Base-by-base conservation (phyloP, 2,329 filamentous ascomycete species). In the Penicillium italicum region DNA sequence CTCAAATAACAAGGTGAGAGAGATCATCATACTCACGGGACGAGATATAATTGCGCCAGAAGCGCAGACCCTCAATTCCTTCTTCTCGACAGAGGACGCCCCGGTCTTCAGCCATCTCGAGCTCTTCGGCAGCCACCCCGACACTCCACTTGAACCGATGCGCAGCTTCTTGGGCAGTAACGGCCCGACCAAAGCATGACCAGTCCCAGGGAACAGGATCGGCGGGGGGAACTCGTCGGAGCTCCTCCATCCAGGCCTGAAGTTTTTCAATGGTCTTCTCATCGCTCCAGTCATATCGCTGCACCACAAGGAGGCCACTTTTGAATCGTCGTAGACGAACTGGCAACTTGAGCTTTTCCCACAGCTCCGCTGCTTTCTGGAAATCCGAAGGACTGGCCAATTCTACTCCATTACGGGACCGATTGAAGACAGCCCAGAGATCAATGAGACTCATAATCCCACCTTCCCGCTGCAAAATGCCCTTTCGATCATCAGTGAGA, bases 91-190 rank as follows among this genome's bases (percentile, higher is more conserved):
- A 97, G 20, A 99, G 72, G 3, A 86, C 85, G 0, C 94, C 94
- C 53, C 83, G 85, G 71, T 97, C 93, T 73, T 99, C 94, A 0
- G 92, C 92, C 93, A 99, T 97, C 70, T 97, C 90, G 12, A 99
- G 80, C 75, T 99, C 94, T 72, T 97, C 94, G 57, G 88, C 89
- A 1, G 94, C 94, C 22, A 99, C 93, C 9, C 94, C 94, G 8
- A 99, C 88, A 70, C 94, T 97, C 94, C 94, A 99, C 6, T 92
- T 90, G 74, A 99, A 99, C 47, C 85, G 81, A 72, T 95, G 90
- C 0, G 94, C 94, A 0, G 86, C 85, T 68, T 97, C 92, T 69
- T 94, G 90, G 1, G 91, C 91, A 14, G 91, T 97, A 28, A 97
- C 86, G 10, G 94, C 91, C 53, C 87, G 83, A 0, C 94, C 92